A percentile compares a stretch with the other conserved stretches of the same genome.
Conservation (phyloP, 176 grass and related monocot genomes). For the Triticum urartu region DNA sequence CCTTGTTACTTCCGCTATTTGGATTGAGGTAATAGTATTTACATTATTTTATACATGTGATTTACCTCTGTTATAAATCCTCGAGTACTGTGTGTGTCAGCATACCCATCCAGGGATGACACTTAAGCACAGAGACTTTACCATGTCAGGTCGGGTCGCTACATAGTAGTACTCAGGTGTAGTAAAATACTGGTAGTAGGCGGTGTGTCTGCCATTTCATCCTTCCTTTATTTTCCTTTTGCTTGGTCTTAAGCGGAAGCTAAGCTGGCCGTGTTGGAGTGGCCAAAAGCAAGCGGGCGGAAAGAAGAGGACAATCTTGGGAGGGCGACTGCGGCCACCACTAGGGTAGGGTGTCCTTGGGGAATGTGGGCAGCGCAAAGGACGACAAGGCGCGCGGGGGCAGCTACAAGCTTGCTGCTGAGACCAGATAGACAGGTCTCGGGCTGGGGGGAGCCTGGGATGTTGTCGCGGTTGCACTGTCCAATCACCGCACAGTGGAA, state of each 20-base stretch:
- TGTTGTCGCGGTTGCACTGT: constrained; percentile 25
- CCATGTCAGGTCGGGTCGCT: no score
- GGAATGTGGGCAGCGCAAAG: constrained; percentile 43
- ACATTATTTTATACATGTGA: no score
- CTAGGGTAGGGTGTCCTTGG: constrained; percentile 19
- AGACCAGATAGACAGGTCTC: not conserved
- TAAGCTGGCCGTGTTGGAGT: not conserved
- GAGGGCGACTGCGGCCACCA: constrained; percentile 19
- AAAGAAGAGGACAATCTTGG: constrained; percentile 36
- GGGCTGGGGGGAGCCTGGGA: not conserved
- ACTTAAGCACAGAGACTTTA: no score
- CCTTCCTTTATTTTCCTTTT: not conserved
- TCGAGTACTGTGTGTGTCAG: no score
- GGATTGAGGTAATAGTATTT: no score
- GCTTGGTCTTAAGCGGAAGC: constrained; percentile 5
- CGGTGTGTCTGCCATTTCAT: not conserved
- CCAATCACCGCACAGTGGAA: not conserved
- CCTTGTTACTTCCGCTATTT: no score
- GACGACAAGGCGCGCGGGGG: not conserved
- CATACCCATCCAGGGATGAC: no score
- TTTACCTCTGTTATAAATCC: no score
- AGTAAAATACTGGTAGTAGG: constrained; percentile 10
- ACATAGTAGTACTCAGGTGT: not conserved
- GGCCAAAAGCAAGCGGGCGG: constrained; percentile 36
- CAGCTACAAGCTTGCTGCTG: constrained; percentile 3